Evolutionary conservation across 495 filamentous ascomycete species (phyloP).

Genomic region (Neurospora sp.): DNA sequence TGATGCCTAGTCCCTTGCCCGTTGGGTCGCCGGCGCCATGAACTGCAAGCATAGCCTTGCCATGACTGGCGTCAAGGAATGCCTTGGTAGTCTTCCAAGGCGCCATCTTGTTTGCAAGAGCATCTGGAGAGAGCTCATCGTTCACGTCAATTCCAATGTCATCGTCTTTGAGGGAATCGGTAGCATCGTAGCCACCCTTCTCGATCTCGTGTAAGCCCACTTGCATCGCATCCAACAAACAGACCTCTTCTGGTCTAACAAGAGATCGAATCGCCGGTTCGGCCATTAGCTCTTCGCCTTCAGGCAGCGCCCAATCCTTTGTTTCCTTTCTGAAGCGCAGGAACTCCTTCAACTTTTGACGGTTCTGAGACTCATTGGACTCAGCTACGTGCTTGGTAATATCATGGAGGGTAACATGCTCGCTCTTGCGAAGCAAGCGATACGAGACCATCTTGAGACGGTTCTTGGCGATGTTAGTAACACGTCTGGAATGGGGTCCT

Average conservation of each 20-base stretch:
- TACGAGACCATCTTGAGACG: constrained; percentile 92
- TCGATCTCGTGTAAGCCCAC: constrained; percentile 77
- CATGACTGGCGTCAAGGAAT: constrained; percentile 84
- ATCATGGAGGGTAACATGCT: constrained; percentile 59
- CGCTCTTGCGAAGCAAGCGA: constrained; percentile 66
- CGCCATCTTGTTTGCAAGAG: constrained; percentile 55
- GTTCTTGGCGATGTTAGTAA: constrained; percentile 90
- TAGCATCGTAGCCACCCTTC: constrained; percentile 62
- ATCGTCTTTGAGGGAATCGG: constrained; percentile 47
- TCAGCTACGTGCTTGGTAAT: constrained; percentile 84
- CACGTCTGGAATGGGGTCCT: constrained; percentile 82
- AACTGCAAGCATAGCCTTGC: constrained; percentile 93
- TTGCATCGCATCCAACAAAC: constrained; percentile 92
- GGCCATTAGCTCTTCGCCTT: constrained; percentile 63
- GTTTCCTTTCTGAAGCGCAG: constrained; percentile 74
- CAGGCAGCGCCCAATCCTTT: constrained; percentile 70
- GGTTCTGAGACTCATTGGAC: constrained; percentile 85
- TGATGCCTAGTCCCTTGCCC: constrained; percentile 85
- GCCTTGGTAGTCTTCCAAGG: constrained; percentile 94
- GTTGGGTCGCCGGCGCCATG: constrained; percentile 95
- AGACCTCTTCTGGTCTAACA: constrained; percentile 93
- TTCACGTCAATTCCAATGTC: constrained; percentile 29
- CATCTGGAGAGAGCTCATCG: constrained; percentile 60
- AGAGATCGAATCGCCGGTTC: constrained; percentile 66
- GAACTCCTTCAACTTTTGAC: constrained; percentile 95